Evolutionary conservation across 2,329 filamentous ascomycete genomes (phyloP).

Genomic region (Trematosphaeria pertusa): DNA sequence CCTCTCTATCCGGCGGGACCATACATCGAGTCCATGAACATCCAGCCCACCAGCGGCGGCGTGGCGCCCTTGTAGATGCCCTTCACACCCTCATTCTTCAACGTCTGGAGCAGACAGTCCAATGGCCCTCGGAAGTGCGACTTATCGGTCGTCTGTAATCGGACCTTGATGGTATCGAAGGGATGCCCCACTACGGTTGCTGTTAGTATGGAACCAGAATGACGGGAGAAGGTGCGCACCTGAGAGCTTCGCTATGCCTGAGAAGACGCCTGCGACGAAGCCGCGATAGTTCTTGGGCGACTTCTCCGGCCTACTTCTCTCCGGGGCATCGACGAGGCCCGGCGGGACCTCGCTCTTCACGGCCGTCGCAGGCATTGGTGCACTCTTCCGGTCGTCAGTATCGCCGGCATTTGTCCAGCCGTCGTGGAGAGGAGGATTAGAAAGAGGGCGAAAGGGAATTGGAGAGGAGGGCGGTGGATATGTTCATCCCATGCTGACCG

Average conservation of each 20-base stretch:
- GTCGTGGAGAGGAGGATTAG: no score
- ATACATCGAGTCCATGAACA: slow-evolving; percentile 89
- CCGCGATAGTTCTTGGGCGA: slow-evolving; percentile 77
- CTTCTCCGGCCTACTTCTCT: slow-evolving; percentile 29
- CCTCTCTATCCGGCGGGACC: slow-evolving; percentile 10
- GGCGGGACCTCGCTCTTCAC: slow-evolving; percentile 40
- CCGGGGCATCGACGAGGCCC: slow-evolving; percentile 33
- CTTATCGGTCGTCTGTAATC: slow-evolving; percentile 82
- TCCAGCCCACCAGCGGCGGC: slow-evolving; percentile 93
- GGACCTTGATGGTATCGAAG: slow-evolving; percentile 97
- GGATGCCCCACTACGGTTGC: slow-evolving; percentile 68
- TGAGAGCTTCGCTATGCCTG: slow-evolving; percentile 86
- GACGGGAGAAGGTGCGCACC: slow-evolving; percentile 62
- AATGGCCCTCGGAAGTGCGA: slow-evolving; percentile 84
- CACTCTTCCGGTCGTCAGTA: slow-evolving; percentile 11
- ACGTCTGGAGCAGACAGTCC: slow-evolving; percentile 82
- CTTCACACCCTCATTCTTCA: slow-evolving; percentile 81
- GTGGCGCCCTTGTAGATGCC: slow-evolving; percentile 95
- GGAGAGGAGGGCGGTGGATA: slow-evolving; percentile 10
- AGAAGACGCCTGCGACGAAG: slow-evolving; percentile 97
- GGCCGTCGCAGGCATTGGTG: slow-evolving; percentile 45
- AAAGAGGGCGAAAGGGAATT: neutral
- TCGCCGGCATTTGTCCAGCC: slow-evolving; percentile 23
- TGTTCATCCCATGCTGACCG: slow-evolving; percentile 13
- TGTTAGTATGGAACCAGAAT: no score